A percentile compares a stretch with the other conserved stretches of the same genome.
Evolutionary conservation across 2,329 filamentous ascomycete species (phyloP).

Genomic region (Cladorrhinum sp.): DNA sequence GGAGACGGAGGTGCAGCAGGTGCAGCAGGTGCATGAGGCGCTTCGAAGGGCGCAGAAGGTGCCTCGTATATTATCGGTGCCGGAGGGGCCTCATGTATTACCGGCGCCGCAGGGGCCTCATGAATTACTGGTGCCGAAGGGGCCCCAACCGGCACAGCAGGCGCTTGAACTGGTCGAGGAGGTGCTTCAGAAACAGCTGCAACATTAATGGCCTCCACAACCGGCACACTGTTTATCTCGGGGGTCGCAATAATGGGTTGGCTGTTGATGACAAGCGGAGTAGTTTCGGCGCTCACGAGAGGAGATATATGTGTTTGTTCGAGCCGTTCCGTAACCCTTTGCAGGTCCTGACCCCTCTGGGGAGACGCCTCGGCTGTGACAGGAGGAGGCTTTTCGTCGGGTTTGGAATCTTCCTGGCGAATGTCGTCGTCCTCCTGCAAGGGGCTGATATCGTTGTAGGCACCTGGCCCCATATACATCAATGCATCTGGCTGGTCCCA

Average conservation of each 20-base stretch:
- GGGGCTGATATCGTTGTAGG: constrained; percentile 46
- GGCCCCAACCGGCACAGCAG: neutral
- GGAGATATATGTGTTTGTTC: constrained; percentile 26
- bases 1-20: constrained; percentile 1
- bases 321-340: neutral
- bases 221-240: constrained; percentile 10
- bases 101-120: neutral
- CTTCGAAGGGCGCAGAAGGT: neutral
- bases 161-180: neutral
- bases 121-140: too few species aligned
- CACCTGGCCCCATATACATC: constrained; percentile 50
- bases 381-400: constrained; percentile 7
- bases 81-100: too few species aligned
- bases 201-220: neutral
- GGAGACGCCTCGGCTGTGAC: neutral
- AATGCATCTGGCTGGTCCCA: constrained; percentile 53
- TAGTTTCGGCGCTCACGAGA: constrained; percentile 27
- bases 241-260: constrained; percentile 22
- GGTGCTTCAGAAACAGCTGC: neutral
- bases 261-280: constrained; percentile 26
- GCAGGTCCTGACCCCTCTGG: neutral
- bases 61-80: too few species aligned
- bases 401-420: constrained; percentile 26
- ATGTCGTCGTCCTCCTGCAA: constrained; percentile 45
- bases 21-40: neutral